Conservation (phyloP, 148 eudicot genomes). For the Rhododendron vialii region DNA sequence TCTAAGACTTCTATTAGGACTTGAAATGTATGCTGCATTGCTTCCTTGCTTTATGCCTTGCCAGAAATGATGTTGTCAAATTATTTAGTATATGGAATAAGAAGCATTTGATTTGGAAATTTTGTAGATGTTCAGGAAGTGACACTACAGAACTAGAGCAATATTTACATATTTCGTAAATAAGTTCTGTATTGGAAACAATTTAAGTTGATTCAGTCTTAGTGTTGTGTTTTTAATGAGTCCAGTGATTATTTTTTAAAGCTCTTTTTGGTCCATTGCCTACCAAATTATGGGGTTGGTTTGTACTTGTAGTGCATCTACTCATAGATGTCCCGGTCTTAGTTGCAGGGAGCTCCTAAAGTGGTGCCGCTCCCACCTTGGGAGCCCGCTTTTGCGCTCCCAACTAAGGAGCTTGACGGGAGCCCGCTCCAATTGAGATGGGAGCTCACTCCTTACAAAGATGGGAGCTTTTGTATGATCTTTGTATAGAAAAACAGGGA, state of each 20-base stretch:
- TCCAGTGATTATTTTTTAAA: neutral
- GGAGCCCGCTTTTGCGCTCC: too few species aligned
- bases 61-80: neutral
- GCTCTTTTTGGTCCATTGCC: neutral
- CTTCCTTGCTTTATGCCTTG: neutral
- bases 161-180: neutral
- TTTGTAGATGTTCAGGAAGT: neutral
- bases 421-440: too few species aligned
- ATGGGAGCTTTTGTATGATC: too few species aligned
- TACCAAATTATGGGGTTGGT: neutral
- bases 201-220: neutral
- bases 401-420: too few species aligned
- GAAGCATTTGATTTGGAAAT: neutral
- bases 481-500: too few species aligned
- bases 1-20: slow-evolving; percentile 2
- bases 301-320: neutral
- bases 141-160: neutral
- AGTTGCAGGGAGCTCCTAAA: too few species aligned
- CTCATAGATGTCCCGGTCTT: neutral
- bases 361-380: too few species aligned
- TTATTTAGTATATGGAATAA: neutral
- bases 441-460: too few species aligned
- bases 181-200: neutral
- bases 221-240: neutral
- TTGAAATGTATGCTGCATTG: neutral